phyloP scores from a whole-genome alignment of 2,329 filamentous ascomycete genomes.

The Talaromyces sp. region DNA sequence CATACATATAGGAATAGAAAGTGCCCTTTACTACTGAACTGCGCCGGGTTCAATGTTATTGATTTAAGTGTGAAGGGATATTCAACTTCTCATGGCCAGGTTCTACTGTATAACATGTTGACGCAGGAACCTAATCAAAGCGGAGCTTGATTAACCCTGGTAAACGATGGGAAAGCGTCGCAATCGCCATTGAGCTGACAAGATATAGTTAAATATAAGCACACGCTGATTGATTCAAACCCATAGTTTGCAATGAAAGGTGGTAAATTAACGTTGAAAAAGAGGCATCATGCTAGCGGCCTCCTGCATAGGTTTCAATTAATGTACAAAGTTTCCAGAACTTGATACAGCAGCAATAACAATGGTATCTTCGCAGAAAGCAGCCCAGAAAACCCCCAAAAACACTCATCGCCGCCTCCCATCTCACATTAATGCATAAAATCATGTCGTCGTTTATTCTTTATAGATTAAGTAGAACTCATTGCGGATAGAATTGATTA shows the following conservation, averaged over 20 bases:
- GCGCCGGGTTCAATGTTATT: not conserved
- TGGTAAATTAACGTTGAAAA: no score
- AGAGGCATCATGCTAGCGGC: no score
- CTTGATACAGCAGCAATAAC: not conserved
- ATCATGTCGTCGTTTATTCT: not conserved
- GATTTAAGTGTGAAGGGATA: not conserved
- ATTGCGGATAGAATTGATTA: not conserved
- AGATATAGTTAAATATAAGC: no score
- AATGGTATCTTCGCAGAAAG: not conserved
- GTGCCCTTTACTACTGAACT: not conserved
- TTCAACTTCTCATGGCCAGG: no score
- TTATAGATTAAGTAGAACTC: not conserved
- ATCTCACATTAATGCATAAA: not conserved
- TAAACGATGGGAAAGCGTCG: no score
- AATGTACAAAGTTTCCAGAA: conserved; percentile 5
- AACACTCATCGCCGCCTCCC: not conserved
- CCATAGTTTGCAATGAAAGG: no score
- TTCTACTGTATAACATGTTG: not conserved
- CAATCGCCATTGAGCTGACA: no score
- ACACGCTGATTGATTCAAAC: no score
- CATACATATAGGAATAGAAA: not conserved
- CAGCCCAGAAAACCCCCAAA: not conserved
- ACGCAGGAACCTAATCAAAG: no score
- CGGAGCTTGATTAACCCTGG: no score
- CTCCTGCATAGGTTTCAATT: not conserved